phyloP scores from a whole-genome alignment of 1,139 yeast genomes.

The Debaryomycetaceae sp. region DNA sequence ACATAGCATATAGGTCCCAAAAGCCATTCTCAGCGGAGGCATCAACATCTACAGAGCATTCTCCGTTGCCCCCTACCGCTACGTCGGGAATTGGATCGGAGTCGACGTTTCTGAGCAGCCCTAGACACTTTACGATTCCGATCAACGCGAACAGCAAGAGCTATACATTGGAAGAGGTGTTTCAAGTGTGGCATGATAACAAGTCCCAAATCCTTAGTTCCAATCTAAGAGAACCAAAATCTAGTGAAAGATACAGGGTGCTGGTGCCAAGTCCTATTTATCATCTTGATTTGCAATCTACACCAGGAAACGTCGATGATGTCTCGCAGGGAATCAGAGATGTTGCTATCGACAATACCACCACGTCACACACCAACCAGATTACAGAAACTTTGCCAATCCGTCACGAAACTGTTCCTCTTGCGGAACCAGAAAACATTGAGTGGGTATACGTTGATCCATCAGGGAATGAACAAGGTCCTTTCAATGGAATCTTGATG shows the following conservation, averaged over 20 bases:
- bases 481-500: slow-evolving; percentile 73
- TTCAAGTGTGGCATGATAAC: slow-evolving; percentile 50
- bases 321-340: not conserved
- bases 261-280: slow-evolving; percentile 31
- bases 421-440: slow-evolving; percentile 35
- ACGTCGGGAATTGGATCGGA: not conserved
- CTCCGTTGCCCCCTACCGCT: not conserved
- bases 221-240: slow-evolving; percentile 20
- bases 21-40: too few species aligned
- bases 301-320: not conserved
- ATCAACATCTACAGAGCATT: too few species aligned
- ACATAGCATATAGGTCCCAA: too few species aligned
- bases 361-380: not conserved
- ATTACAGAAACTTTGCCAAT: not conserved
- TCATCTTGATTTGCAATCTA: slow-evolving; percentile 30
- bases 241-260: slow-evolving; percentile 27
- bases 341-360: slow-evolving; percentile 1
- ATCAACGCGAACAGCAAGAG: slow-evolving; percentile 34
- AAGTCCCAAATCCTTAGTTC: slow-evolving; percentile 29
- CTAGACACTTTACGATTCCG: slow-evolving; percentile 23
- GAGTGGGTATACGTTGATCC: slow-evolving; percentile 77
- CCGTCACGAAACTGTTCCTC: not conserved
- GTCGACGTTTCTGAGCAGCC: not conserved
- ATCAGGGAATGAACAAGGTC: slow-evolving; percentile 71
- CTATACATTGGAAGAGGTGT: slow-evolving; percentile 52